phyloP scores from a whole-genome alignment of 2,329 filamentous ascomycete species.

The Trichoderma simmonsii region DNA sequence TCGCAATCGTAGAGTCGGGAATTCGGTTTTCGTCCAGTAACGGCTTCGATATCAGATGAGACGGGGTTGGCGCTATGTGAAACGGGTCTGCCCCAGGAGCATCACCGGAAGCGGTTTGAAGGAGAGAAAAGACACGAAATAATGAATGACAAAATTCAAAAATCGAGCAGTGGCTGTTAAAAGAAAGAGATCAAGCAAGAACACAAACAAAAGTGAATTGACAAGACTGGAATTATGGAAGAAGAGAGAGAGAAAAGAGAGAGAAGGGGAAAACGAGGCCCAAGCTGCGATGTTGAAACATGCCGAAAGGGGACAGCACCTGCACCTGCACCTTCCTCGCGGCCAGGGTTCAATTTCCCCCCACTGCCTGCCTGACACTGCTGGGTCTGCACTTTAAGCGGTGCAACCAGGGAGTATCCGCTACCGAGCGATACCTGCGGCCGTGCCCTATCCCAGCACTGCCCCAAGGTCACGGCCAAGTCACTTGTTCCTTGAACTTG shows the following conservation, averaged over 20 bases:
- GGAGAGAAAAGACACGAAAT: slow-evolving; percentile 18
- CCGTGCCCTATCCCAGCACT: not conserved
- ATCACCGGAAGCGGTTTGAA: not conserved
- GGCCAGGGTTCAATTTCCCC: not conserved
- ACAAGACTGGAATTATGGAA: not conserved
- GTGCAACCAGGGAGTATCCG: not conserved
- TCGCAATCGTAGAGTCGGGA: not conserved
- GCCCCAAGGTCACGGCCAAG: not conserved
- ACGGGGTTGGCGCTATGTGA: not conserved
- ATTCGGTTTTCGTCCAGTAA: not conserved
- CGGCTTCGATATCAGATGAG: not conserved
- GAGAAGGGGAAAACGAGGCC: slow-evolving; percentile 24
- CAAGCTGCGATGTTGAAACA: slow-evolving; percentile 20
- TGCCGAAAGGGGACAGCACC: slow-evolving; percentile 13
- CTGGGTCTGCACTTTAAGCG: not conserved
- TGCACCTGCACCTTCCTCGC: not conserved
- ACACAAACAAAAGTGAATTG: not conserved
- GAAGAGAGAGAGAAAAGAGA: not conserved
- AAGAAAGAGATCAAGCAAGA: slow-evolving; percentile 15
- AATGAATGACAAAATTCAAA: slow-evolving; percentile 1
- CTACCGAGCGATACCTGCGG: not conserved
- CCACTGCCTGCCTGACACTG: not conserved
- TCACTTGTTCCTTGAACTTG: not conserved
- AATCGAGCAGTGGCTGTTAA: not conserved
- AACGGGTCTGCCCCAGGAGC: not conserved